These are phyloP conservation scores for Beauveria varroae DNA, from an alignment of 2,329 filamentous ascomycete species.

Conservation along the genomic window DNA sequence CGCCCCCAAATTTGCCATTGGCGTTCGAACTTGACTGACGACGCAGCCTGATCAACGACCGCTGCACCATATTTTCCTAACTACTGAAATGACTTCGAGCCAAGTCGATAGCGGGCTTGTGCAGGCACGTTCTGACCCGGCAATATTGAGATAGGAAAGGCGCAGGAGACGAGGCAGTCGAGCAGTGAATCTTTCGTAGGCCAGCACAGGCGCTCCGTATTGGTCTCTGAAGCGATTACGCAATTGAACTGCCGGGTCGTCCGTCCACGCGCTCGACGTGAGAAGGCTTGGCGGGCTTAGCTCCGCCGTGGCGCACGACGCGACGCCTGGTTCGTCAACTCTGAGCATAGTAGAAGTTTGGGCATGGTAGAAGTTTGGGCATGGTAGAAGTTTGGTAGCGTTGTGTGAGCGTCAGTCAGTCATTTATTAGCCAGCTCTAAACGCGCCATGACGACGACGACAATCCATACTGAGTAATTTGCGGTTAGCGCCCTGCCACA, in stretches of 20 bases:
- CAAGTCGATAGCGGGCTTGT: not conserved
- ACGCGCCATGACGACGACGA: not conserved
- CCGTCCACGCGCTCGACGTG: not conserved
- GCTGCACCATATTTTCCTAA: not conserved
- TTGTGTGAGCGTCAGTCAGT: constrained; percentile 7
- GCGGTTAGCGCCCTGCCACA: not conserved
- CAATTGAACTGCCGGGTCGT: constrained; percentile 3
- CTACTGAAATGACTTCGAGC: not conserved
- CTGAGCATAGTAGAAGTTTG: not conserved
- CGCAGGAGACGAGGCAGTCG: not conserved
- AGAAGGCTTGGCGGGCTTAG: not conserved
- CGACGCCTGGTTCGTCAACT: not conserved
- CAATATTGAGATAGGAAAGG: not conserved
- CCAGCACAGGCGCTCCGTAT: not conserved
- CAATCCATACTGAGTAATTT: not conserved
- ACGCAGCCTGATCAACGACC: not conserved
- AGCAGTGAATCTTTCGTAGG: not conserved
- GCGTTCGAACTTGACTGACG: not conserved
- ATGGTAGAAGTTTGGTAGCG: not conserved
- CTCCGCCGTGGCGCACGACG: not conserved
- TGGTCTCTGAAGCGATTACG: not conserved
- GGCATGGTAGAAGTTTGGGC: not conserved
- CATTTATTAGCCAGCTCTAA: not conserved
- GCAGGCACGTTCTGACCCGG: not conserved
- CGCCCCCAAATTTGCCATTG: constrained; percentile 1